These are phyloP conservation scores for Macrotyloma uniflorum DNA, from an alignment of 306 rosid species.

Conservation along the genomic window DNA sequence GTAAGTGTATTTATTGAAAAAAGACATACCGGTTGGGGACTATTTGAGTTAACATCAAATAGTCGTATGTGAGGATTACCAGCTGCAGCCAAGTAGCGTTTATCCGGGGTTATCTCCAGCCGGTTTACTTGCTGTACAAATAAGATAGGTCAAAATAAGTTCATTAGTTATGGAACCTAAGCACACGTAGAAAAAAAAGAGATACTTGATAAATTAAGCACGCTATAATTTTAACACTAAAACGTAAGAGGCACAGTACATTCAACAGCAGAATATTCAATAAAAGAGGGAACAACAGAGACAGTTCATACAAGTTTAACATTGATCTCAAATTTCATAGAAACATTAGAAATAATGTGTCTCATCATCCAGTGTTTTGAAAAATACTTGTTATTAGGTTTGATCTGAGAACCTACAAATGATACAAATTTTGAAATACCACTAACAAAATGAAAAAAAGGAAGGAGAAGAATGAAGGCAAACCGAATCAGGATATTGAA, in stretches of 20 bases:
- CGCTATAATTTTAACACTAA: background rate
- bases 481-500: constrained; percentile 97
- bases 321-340: background rate
- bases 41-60: constrained; percentile 91
- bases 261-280: background rate
- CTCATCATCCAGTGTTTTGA: background rate
- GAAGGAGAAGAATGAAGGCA: constrained; percentile 2
- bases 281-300: background rate
- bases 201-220: background rate
- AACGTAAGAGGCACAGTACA: background rate
- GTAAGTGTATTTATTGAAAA: constrained; percentile 4
- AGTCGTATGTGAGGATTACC: constrained; percentile 97
- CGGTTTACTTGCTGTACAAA: constrained; percentile 82
- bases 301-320: constrained; percentile 5
- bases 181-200: constrained; percentile 15
- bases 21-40: constrained; percentile 84
- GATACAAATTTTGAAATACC: background rate
- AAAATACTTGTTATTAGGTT: background rate
- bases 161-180: background rate
- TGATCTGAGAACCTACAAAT: background rate
- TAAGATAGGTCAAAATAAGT: constrained; percentile 39
- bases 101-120: constrained; percentile 98
- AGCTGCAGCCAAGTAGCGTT: constrained; percentile 92
- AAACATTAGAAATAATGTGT: background rate
- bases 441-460: background rate